Percentiles rank a stretch among this genome's conserved stretches.
Evolutionary conservation across 257 asterid species (phyloP).

Genomic region (Fraxinus cuspidata): DNA sequence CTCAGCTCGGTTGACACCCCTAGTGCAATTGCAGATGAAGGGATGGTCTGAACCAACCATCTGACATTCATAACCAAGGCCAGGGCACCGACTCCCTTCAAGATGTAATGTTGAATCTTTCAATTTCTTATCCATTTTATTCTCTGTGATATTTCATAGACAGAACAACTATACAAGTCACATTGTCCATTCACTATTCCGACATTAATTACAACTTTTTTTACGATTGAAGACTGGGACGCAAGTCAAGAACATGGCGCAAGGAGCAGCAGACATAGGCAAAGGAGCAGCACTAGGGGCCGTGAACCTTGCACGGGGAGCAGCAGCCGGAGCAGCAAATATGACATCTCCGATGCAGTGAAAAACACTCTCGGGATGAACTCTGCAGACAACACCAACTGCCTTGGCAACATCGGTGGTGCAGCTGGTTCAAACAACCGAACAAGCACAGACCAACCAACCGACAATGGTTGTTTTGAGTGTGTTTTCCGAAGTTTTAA

Average conservation of each 20-base stretch:
- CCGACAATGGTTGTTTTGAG: background rate
- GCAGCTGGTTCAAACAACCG: background rate
- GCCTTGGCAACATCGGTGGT: conserved; percentile 1
- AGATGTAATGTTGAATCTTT: conserved; percentile 45
- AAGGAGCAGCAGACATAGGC: conserved; percentile 55
- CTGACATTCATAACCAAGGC: conserved; percentile 36
- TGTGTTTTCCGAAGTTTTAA: background rate
- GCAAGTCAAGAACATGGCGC: conserved; percentile 52
- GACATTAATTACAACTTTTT: background rate
- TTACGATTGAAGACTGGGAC: conserved; percentile 38
- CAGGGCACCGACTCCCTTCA: conserved; percentile 47
- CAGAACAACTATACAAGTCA: background rate
- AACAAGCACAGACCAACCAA: conserved; percentile 1
- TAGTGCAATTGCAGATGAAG: conserved; percentile 54
- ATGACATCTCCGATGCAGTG: conserved; percentile 56
- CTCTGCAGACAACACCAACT: background rate
- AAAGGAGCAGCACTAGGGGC: conserved; percentile 52
- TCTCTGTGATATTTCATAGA: background rate
- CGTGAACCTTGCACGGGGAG: conserved; percentile 51
- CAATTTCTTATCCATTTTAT: background rate
- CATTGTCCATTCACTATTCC: background rate
- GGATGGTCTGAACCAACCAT: conserved; percentile 43
- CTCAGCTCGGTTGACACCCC: too few species aligned
- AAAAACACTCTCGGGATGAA: conserved; percentile 54
- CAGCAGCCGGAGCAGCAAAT: conserved; percentile 49